A percentile compares a stretch with the other conserved stretches of the same genome.
Evolutionary conservation across 2,329 filamentous ascomycete genomes (phyloP).

Genomic region (Blumeria graminis): DNA sequence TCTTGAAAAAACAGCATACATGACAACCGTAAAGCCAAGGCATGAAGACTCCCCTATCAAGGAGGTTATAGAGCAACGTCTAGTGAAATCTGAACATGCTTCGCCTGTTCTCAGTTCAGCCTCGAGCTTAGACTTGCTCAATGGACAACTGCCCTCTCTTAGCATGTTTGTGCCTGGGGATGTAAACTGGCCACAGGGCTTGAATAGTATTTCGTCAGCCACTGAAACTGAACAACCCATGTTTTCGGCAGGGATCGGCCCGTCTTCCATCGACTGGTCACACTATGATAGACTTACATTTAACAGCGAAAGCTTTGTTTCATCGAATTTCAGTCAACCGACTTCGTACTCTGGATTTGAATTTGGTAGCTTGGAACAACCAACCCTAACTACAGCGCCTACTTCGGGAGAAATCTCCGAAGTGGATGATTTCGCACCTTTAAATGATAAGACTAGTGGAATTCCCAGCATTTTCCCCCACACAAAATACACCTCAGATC

Average conservation of each 20-base stretch:
- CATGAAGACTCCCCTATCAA: conserved; percentile 17
- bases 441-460: conserved; percentile 3
- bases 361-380: conserved; percentile 28
- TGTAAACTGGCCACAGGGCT: conserved; percentile 18
- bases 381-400: conserved; percentile 30
- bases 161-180: conserved; percentile 32
- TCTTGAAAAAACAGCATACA: conserved; percentile 19
- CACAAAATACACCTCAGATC: conserved; percentile 9
- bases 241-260: conserved; percentile 35
- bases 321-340: conserved; percentile 30
- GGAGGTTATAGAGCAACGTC: conserved; percentile 21
- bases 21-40: conserved; percentile 15
- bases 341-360: conserved; percentile 29
- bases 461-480: no score
- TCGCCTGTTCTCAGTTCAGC: conserved; percentile 29
- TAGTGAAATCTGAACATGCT: conserved; percentile 34
- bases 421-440: conserved; percentile 30
- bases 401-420: conserved; percentile 45
- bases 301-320: conserved; percentile 24
- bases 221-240: conserved; percentile 27
- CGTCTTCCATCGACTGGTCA: conserved; percentile 29
- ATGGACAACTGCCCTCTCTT: conserved; percentile 28
- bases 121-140: conserved; percentile 24
- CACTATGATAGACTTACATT: conserved; percentile 27
- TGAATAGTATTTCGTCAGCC: conserved; percentile 26